Evolutionary conservation across 1,284 basidiomycete genomes (phyloP).

Genomic region (Chalciporus sp.): DNA sequence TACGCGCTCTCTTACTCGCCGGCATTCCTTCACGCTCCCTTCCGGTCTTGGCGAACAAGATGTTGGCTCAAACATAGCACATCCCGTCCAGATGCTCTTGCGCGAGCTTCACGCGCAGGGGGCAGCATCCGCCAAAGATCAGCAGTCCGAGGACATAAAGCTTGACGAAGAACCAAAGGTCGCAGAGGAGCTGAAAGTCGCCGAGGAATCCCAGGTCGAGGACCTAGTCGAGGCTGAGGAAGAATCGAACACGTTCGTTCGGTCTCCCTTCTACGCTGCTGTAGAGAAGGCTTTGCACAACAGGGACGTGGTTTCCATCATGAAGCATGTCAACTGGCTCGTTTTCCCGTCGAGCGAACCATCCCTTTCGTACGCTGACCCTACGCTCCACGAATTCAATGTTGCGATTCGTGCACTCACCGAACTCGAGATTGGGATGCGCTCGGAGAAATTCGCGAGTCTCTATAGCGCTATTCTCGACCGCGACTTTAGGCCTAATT

Average conservation of each 20-base stretch:
- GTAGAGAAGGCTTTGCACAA: conserved; percentile 24
- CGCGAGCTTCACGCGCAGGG: conserved; percentile 59
- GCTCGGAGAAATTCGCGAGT: conserved; percentile 65
- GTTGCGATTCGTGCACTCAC: conserved; percentile 56
- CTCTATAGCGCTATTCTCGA: conserved; percentile 79
- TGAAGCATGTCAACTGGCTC: conserved; percentile 26
- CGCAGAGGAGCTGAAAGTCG: background rate
- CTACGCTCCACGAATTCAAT: conserved; percentile 62
- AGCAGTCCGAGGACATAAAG: conserved; percentile 8
- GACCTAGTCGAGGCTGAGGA: conserved; percentile 1
- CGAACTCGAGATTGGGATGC: conserved; percentile 43
- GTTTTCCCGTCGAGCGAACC: conserved; percentile 21
- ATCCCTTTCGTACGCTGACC: conserved; percentile 17
- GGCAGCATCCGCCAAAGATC: conserved; percentile 23
- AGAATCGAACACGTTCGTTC: conserved; percentile 30
- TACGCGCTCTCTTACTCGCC: conserved; percentile 50
- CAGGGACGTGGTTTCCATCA: conserved; percentile 9
- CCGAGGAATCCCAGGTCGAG: conserved; percentile 23
- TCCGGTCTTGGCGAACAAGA: conserved; percentile 33
- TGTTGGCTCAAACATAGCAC: conserved; percentile 53
- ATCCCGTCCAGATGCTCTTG: conserved; percentile 60
- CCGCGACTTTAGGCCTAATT: conserved; percentile 67
- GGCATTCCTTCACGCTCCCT: conserved; percentile 57
- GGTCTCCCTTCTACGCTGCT: conserved; percentile 31
- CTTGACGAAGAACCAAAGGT: conserved; percentile 21